phyloP scores from a whole-genome alignment of 2,329 filamentous ascomycete genomes.

The Cladosporium sp. region DNA sequence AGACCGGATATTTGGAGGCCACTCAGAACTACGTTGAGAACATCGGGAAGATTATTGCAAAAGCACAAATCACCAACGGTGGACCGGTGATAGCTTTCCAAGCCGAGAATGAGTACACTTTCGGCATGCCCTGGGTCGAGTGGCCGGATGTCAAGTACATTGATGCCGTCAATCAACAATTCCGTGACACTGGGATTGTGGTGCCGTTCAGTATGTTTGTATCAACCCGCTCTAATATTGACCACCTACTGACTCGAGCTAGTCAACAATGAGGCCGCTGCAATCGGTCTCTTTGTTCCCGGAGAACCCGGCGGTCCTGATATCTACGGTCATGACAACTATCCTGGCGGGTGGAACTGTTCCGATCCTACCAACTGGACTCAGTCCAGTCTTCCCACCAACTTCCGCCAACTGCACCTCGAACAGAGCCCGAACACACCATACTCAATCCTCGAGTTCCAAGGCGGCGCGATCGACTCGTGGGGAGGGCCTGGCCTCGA shows the following conservation, averaged over 20 bases:
- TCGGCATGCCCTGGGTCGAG: conserved; percentile 11
- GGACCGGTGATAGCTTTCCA: conserved; percentile 79
- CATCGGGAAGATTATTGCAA: conserved; percentile 67
- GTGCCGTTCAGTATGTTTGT: conserved; percentile 57
- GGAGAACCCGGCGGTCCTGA: conserved; percentile 56
- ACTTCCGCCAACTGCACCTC: conserved; percentile 57
- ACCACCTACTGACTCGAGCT: conserved; percentile 52
- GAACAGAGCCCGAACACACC: conserved; percentile 66
- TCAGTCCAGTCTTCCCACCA: conserved; percentile 56
- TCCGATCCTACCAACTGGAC: conserved; percentile 66
- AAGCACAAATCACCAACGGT: conserved; percentile 78
- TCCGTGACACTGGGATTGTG: conserved; percentile 67
- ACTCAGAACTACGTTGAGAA: conserved; percentile 68
- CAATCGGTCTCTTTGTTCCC: conserved; percentile 64
- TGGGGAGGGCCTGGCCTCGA: conserved; percentile 73
- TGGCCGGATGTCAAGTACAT: conserved; percentile 56
- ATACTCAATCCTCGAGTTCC: conserved; percentile 62
- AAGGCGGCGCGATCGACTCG: conserved; percentile 62
- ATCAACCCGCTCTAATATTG: conserved; percentile 34
- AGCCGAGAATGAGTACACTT: conserved; percentile 78
- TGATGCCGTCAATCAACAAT: conserved; percentile 69
- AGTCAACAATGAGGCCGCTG: conserved; percentile 66
- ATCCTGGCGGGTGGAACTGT: conserved; percentile 58
- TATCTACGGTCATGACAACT: conserved; percentile 69
- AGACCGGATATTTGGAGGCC: conserved; percentile 63